Evolutionary conservation across 176 grass and related monocot genomes (phyloP), one percentile per base, ranked within the genome.

Genomic region (Lolium rigidum): DNA sequence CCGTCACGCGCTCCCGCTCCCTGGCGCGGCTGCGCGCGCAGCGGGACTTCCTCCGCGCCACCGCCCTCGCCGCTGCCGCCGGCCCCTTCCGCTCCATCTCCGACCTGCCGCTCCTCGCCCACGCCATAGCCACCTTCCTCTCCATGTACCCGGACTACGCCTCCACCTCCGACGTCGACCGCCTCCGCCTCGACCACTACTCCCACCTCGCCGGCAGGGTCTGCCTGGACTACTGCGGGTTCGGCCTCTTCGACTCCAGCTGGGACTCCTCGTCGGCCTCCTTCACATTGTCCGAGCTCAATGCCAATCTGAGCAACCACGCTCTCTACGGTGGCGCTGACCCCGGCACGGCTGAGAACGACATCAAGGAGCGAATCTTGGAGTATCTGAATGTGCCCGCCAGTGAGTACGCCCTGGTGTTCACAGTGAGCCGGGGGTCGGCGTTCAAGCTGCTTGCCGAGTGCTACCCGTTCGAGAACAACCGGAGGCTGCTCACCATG

Each of bases 261-360:
- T 99, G 91, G 90, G 97, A 97, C 47, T 97, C 94, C 9, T 92
- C 94, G 1, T 99, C 97, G 0, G 82, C 92, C 16, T 91, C 88
- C 47, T 94, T 99, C 78, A 96, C 93, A 76, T 84, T 97, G 71
- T 90, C 91, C 18, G 97, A 97, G 84, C 88, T 99, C 79, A 97
- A 93, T 81, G 97, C 97, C 75, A 99, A 99, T 87, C 66, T 99
- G 65, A 99, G 91, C 92, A 99, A 99, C 83, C 97, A 97, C 77
- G 94, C 94, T 6, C 79, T 99, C 80, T 94, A 94, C 14, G 97
- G 97, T 3, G 90, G 92, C 10, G 89, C 94, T 0, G 92, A 96
- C 25, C 74, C 88, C 0, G 90, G 94, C 61, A 94, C 94, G 1
- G 94, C 74, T 0, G 97, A 99, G 76, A 86, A 97, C 18, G 97